Evolutionary conservation across 176 grass and related monocot species (phyloP), one percentile per base, ranked within the genome.

Genomic region (Eremochloa ophiuroides): DNA sequence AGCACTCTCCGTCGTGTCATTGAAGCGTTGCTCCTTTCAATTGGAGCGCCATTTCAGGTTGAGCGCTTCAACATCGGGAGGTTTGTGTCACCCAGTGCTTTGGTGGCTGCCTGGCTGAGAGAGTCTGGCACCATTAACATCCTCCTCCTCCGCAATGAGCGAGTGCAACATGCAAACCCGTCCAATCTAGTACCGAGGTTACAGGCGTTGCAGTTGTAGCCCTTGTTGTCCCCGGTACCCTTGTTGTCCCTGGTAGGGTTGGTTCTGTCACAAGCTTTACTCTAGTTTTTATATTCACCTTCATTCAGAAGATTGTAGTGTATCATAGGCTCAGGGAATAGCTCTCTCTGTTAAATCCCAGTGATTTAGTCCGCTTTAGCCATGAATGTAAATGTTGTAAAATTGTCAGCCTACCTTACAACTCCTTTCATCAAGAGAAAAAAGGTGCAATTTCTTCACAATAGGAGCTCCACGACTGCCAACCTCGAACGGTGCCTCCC

Each of bases 41-140:
- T 99, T 10, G 93, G 96, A 79, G 96, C 96, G 15, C 96, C 96
- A 1, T 99, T 99, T 71, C 93, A 87, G 40, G 83, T 91, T 8
- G 96, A 99, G 73, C 88, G 87, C 33, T 99, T 93, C 59, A 99
- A 99, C 58, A 69, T 93, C 1, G 96, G 96, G 23, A 88, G 93
- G 42, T 99, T 99, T 10, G 96, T 95, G 28, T 99, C 96, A 4
- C 88, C 91, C 42, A 94, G 96, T 18, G 88, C 91, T 6, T 82
- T 87, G 61, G 84, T 99, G n/a, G 80, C 96, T 59, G 80, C 96
- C 58, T 99, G 96, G 96, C 69, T 99, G 84, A 89, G 85, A 76
- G 87, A 93, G 18, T 69, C 93, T 8, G 58, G 89, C 79, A 95
- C 91, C 22, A 16, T 87, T 62, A 91, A 87, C 84, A 88, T 89